These are phyloP conservation scores for Cardamine resedifolia DNA, from an alignment of 345 rosid genomes.

Conservation along the genomic window DNA sequence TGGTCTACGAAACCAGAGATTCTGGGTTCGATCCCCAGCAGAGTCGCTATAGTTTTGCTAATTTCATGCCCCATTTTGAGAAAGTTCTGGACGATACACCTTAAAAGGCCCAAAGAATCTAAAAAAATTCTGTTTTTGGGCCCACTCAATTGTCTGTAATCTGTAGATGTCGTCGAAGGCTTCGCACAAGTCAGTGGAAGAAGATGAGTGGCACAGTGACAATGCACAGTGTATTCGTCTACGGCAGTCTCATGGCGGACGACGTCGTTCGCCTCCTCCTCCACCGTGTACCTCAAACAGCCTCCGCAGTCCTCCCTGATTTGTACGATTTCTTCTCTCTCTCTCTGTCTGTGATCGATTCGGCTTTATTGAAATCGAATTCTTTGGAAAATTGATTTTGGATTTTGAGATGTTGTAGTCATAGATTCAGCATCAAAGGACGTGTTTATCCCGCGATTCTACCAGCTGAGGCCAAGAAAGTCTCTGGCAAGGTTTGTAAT, in stretches of 20 bases:
- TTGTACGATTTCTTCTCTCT: conserved; percentile 47
- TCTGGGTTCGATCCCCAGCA: too few relatives aligned
- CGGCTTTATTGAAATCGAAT: not conserved
- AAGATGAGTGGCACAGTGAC: conserved; percentile 20
- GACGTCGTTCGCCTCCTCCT: conserved; percentile 76
- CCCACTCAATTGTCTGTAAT: not conserved
- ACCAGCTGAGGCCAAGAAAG: conserved; percentile 50
- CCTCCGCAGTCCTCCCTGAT: conserved; percentile 64
- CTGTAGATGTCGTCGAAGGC: not conserved
- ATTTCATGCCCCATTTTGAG: too few relatives aligned
- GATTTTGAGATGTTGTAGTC: conserved; percentile 47
- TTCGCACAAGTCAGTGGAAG: not conserved
- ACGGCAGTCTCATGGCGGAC: conserved; percentile 82
- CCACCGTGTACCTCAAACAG: conserved; percentile 56
- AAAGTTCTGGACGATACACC: too few relatives aligned
- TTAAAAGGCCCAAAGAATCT: too few relatives aligned
- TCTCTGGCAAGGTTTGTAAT: conserved; percentile 57
- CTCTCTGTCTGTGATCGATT: not conserved
- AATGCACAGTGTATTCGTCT: conserved; percentile 69
- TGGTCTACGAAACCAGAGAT: too few relatives aligned
- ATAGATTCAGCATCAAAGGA: conserved; percentile 79
- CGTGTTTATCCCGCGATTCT: conserved; percentile 88
- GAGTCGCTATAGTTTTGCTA: too few relatives aligned
- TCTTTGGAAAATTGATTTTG: not conserved
- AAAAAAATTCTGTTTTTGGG: not conserved